Evolutionary conservation across 345 rosid genomes (phyloP).

Genomic region (Atalantia buxifolia): DNA sequence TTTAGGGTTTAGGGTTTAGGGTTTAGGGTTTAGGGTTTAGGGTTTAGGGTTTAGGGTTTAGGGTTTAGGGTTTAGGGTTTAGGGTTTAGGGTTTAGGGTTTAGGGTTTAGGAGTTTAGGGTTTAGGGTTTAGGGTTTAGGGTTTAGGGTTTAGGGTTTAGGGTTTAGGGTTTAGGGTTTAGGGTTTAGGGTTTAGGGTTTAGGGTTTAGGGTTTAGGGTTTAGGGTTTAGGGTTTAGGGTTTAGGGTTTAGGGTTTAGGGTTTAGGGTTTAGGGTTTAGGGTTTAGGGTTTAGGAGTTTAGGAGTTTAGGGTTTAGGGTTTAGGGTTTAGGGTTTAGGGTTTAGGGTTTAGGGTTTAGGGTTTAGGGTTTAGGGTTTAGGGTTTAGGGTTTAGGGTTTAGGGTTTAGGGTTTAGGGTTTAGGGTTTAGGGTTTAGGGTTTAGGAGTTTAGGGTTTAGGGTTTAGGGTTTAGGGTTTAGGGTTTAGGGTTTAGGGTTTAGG

Average conservation of each 20-base stretch:
- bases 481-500: not conserved
- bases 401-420: constrained; percentile 9
- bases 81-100: not conserved
- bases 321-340: constrained; percentile 8
- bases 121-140: too few relatives aligned
- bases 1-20: constrained; percentile 7
- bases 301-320: constrained; percentile 1
- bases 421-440: not conserved
- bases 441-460: not conserved
- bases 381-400: constrained; percentile 17
- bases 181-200: too few relatives aligned
- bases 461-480: constrained; percentile 16
- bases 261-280: too few relatives aligned
- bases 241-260: too few relatives aligned
- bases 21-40: constrained; percentile 4
- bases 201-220: constrained; percentile 6
- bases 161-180: too few relatives aligned
- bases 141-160: too few relatives aligned
- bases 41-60: constrained; percentile 13
- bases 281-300: too few relatives aligned
- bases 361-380: constrained; percentile 19
- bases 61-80: constrained; percentile 17
- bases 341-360: constrained; percentile 10
- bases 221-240: not conserved
- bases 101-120: constrained; percentile 7